Percentiles rank a stretch among this genome's conserved stretches.
phyloP scores from a whole-genome alignment of 208 protist genomes.

The Ichthyophonus hoferi region DNA sequence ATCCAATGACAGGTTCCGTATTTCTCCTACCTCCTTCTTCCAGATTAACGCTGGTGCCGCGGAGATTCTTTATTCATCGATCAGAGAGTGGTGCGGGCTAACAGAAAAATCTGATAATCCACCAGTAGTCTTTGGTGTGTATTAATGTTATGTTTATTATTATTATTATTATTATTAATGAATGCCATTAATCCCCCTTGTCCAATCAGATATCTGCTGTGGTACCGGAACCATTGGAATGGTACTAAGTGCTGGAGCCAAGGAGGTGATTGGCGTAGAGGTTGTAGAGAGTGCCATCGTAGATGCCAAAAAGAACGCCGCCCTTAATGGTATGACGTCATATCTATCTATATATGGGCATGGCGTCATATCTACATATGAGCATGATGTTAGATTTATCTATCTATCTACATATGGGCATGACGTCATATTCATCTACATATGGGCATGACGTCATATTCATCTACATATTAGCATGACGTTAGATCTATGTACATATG shows the following conservation, averaged over 20 bases:
- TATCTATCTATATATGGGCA: too few species aligned
- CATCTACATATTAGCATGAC: too few species aligned
- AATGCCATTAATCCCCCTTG: too few species aligned
- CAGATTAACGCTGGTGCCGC: conserved; percentile 82
- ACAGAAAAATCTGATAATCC: background rate
- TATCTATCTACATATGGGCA: too few species aligned
- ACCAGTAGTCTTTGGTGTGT: background rate
- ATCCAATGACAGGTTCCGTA: conserved; percentile 73
- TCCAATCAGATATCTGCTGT: conserved; percentile 79
- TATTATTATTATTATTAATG: too few species aligned
- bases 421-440: too few species aligned
- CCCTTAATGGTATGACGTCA: conserved; percentile 62
- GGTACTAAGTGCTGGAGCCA: conserved; percentile 67
- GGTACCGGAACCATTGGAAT: conserved; percentile 85
- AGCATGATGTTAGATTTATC: too few species aligned
- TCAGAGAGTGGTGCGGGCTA: conserved; percentile 51
- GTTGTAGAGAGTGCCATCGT: conserved; percentile 72
- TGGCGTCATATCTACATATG: too few species aligned
- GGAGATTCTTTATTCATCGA: conserved; percentile 72
- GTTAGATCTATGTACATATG: too few species aligned
- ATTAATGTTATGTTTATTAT: too few species aligned
- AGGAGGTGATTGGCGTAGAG: conserved; percentile 82
- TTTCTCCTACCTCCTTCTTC: conserved; percentile 82
- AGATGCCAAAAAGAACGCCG: conserved; percentile 76
- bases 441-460: too few species aligned